Base-by-base conservation (phyloP, 2,329 filamentous ascomycete genomes). In the Fusarium domesticum region DNA sequence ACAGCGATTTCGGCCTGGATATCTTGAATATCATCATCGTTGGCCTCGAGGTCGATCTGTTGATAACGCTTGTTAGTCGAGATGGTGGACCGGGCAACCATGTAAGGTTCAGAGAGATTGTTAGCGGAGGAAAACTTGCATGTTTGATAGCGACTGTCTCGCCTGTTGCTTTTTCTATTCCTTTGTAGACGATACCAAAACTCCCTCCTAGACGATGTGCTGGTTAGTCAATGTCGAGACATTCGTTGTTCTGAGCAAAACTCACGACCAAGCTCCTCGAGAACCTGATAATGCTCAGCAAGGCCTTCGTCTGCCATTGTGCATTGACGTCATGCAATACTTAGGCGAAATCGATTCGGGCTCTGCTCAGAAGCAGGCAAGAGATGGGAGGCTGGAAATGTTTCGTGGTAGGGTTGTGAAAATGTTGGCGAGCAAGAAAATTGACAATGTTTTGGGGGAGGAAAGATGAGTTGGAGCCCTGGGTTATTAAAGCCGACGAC, bases 1-100 rank as follows among this genome's bases (percentile, higher is more conserved):
- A 98, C 87, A 3, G 89, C 87, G 57, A 98, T 97, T 66, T 98
- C 93, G 64, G 95, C 90, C 61, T 98, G 92, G 46, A 98, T 97
- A 65, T 98, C 93, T 67, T 91, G 87, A 47, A 98, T 96, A 65
- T 98, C 93, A 71, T 98, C 93, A 68, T 95, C 92, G 74, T 90
- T 97, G 46, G 92, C 95, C 71, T 98, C 93, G 63, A 98, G 88
- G 68, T 98, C 93, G 67, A 98, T 97, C 90, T 97, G 45, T 16
- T 49, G n/a, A 37, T 11, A 20, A 35, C 33, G 19, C 11, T 34
- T 45, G 48, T 59, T 35, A 50, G 55, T 35, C 17, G 35, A 39
- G 35, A 17, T 49, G 36, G 50, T 51, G 19, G 38, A 37, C 48
- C 41, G 18, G 47, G 39, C 44, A 53, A 54, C 47, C 45, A 37